These are phyloP conservation scores for Aspergillus fumigatiaffinis DNA, from an alignment of 2,329 filamentous ascomycete genomes.

Conservation along the genomic window DNA sequence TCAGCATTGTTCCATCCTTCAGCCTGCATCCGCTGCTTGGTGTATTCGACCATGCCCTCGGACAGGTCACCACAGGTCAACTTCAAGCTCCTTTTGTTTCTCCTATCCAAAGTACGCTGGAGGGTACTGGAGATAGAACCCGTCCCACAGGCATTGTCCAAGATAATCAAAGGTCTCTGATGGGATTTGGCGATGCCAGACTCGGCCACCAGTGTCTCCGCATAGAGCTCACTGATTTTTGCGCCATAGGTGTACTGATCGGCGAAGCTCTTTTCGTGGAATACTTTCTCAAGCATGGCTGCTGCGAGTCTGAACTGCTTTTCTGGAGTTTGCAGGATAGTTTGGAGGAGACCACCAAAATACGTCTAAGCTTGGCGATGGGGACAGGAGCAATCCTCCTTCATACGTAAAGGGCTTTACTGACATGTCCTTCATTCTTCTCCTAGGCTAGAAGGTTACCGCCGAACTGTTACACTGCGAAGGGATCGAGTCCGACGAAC, in stretches of 20 bases:
- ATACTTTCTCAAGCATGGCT: no score
- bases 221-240: conserved; percentile 29
- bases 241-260: conserved; percentile 27
- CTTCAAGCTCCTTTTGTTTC: conserved; percentile 41
- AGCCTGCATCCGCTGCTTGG: conserved; percentile 35
- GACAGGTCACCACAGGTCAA: conserved; percentile 50
- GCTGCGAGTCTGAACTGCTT: no score
- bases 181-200: conserved; percentile 20
- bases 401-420: no score
- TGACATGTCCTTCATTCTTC: no score
- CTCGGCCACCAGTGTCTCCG: conserved; percentile 24
- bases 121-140: conserved; percentile 49
- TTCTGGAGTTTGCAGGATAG: no score
- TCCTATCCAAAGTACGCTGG: conserved; percentile 36
- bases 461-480: no score
- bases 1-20: conserved; percentile 23
- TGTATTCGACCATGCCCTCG: conserved; percentile 39
- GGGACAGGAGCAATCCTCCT: no score
- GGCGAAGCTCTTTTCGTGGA: conserved; percentile 16
- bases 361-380: no score
- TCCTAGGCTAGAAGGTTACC: no score
- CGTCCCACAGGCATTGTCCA: conserved; percentile 54
- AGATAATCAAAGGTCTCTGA: conserved; percentile 29
- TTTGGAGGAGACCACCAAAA: no score
- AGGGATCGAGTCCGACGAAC: no score